These are phyloP conservation scores for Colletotrichum eleusines DNA, from an alignment of 2,329 filamentous ascomycete genomes.

Conservation along the genomic window DNA sequence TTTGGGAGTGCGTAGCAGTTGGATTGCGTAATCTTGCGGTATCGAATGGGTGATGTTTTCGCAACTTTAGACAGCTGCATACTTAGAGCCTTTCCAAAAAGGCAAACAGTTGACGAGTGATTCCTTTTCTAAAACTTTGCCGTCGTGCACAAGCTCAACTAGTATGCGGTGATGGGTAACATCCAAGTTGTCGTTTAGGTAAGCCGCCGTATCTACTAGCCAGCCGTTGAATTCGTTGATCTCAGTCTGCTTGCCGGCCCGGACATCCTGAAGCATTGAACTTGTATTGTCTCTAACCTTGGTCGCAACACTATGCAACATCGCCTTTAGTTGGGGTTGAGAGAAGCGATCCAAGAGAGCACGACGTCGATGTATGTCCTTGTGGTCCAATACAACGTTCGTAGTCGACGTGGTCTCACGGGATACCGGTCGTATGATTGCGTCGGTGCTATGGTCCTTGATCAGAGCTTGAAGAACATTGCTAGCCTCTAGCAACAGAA, in stretches of 20 bases:
- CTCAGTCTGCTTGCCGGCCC: constrained; percentile 65
- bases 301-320: constrained; percentile 61
- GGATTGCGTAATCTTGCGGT: neutral
- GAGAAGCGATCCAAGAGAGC: constrained; percentile 58
- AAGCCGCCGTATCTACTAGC: constrained; percentile 61
- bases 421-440: constrained; percentile 51
- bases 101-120: constrained; percentile 51
- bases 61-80: neutral
- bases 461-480: constrained; percentile 78
- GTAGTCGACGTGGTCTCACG: neutral
- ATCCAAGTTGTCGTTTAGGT: constrained; percentile 51
- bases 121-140: constrained; percentile 48
- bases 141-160: constrained; percentile 57
- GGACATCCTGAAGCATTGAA: constrained; percentile 73
- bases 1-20: neutral
- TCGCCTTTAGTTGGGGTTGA: constrained; percentile 53
- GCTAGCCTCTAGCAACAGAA: constrained; percentile 80
- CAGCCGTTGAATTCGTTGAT: constrained; percentile 72
- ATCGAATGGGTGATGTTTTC: too few species aligned
- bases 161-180: constrained; percentile 56
- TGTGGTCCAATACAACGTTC: neutral
- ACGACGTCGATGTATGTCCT: constrained; percentile 6
- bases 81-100: neutral
- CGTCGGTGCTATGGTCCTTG: constrained; percentile 59
- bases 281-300: constrained; percentile 67